Conservation (phyloP, 2,329 filamentous ascomycete species). For the Botryosphaeria dothidea region DNA sequence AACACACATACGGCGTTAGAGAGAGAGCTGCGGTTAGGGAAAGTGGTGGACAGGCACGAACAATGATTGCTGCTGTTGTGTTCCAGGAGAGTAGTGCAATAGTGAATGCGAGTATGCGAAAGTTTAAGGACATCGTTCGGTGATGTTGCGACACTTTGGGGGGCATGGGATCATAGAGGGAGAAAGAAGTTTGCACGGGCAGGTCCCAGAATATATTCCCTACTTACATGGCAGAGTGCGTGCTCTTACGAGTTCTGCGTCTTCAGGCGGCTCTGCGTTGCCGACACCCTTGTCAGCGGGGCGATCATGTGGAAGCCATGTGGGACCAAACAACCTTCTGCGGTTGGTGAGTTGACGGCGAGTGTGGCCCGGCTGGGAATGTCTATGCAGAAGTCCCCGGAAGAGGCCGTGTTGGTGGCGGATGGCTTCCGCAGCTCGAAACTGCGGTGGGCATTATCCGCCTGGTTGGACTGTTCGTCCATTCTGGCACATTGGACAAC, state of each 20-base stretch:
- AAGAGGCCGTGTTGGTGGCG: not conserved
- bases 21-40: no score
- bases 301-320: not conserved
- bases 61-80: no score
- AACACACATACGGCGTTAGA: not conserved
- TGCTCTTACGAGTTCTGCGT: no score
- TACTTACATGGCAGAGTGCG: no score
- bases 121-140: no score
- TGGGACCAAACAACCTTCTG: not conserved
- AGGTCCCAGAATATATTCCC: no score
- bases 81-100: no score
- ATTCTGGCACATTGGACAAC: not conserved
- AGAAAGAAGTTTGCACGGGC: no score
- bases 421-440: not conserved
- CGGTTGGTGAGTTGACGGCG: conserved; percentile 14
- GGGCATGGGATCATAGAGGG: no score
- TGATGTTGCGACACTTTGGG: no score
- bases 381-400: conserved; percentile 18
- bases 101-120: no score
- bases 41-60: no score
- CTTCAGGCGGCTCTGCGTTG: not conserved
- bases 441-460: not conserved
- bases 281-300: not conserved
- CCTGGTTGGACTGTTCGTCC: not conserved
- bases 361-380: conserved; percentile 23